A percentile compares a stretch with the other conserved stretches of the same genome.
These are phyloP conservation scores for Alternaria angustiovoidea DNA, from an alignment of 2,329 filamentous ascomycete species.

Conservation along the genomic window DNA sequence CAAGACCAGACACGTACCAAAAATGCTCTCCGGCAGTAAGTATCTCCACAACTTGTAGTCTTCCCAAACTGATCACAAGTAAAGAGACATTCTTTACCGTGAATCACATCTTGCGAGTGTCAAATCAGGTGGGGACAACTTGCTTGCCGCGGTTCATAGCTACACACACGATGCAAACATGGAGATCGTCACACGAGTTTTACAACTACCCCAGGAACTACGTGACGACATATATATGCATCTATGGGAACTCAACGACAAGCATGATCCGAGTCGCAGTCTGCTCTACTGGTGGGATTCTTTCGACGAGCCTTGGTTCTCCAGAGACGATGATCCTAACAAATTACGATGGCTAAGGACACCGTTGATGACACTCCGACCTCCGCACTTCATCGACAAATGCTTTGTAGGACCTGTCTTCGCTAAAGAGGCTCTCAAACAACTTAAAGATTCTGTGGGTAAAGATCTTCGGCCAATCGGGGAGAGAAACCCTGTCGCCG, in stretches of 20 bases:
- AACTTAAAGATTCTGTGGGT: conserved; percentile 7
- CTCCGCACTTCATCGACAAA: conserved; percentile 17
- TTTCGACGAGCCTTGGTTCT: conserved; percentile 13
- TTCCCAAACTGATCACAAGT: neutral
- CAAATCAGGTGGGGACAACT: neutral
- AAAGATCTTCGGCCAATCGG: conserved; percentile 11
- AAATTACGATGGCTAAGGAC: neutral
- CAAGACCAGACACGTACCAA: neutral
- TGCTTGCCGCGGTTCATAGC: conserved; percentile 1
- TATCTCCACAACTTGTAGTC: neutral
- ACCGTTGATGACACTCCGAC: neutral
- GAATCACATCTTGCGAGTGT: neutral
- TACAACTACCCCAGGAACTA: conserved; percentile 13
- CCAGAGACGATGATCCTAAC: neutral
- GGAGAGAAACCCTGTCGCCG: conserved; percentile 1
- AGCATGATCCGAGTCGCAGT: conserved; percentile 1
- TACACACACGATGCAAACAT: conserved; percentile 6
- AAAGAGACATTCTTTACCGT: conserved; percentile 1
- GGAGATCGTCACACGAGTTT: conserved; percentile 4
- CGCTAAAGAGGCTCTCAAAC: conserved; percentile 9
- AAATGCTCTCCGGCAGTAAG: conserved; percentile 5
- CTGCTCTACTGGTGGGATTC: conserved; percentile 15
- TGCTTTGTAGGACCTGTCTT: conserved; percentile 5
- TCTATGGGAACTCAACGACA: conserved; percentile 3
- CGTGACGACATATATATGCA: conserved; percentile 13